Evolutionary conservation across 2,329 filamentous ascomycete species (phyloP).

Genomic region (Microsporum ferrugineum): DNA sequence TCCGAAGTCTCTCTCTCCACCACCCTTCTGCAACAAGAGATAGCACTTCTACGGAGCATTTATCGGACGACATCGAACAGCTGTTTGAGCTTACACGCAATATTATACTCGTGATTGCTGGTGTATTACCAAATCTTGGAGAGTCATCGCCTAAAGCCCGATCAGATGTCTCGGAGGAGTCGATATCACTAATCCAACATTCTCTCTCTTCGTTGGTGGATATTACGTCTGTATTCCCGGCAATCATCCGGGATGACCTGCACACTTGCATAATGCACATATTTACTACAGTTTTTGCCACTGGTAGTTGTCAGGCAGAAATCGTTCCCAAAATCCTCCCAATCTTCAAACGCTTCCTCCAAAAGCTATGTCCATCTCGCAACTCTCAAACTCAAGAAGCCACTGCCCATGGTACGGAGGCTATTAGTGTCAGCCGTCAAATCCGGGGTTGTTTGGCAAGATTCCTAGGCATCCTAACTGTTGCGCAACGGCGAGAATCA

Average conservation of each 20-base stretch:
- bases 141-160: slow-evolving; percentile 50
- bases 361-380: slow-evolving; percentile 46
- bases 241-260: slow-evolving; percentile 90
- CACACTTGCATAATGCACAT: slow-evolving; percentile 96
- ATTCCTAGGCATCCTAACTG: slow-evolving; percentile 59
- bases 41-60: slow-evolving; percentile 56
- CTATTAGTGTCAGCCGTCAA: slow-evolving; percentile 51
- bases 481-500: slow-evolving; percentile 41
- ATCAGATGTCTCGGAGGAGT: slow-evolving; percentile 76
- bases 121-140: slow-evolving; percentile 63
- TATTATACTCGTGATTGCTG: slow-evolving; percentile 83
- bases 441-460: slow-evolving; percentile 70
- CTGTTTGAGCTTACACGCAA: slow-evolving; percentile 93
- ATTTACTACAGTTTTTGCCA: slow-evolving; percentile 83
- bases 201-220: slow-evolving; percentile 83
- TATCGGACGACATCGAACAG: slow-evolving; percentile 96
- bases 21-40: slow-evolving; percentile 76
- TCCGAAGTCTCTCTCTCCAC: slow-evolving; percentile 74
- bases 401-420: slow-evolving; percentile 25
- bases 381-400: slow-evolving; percentile 23
- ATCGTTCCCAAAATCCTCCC: slow-evolving; percentile 84
- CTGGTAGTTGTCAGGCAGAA: slow-evolving; percentile 71
- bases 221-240: slow-evolving; percentile 87
- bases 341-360: slow-evolving; percentile 82
- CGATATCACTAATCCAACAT: slow-evolving; percentile 64